Conservation (phyloP, 2,329 filamentous ascomycete species). For the Xylaria multiplex region DNA sequence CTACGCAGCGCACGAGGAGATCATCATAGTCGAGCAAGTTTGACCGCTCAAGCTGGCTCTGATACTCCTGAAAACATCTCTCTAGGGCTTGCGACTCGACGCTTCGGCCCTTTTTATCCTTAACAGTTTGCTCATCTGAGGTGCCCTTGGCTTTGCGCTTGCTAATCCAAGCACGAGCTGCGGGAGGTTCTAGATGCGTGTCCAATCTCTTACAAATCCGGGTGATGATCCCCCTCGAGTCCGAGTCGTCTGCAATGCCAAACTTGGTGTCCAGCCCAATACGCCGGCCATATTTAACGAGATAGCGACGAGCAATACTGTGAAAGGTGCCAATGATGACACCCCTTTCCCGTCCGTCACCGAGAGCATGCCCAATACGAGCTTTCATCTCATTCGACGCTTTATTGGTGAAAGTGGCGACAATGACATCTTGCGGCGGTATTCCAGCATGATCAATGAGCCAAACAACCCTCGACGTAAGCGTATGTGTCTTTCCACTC, state of each 20-base stretch:
- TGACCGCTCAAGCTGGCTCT: conserved; percentile 76
- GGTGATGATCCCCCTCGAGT: conserved; percentile 81
- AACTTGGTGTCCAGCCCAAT: conserved; percentile 87
- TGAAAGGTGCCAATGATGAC: conserved; percentile 94
- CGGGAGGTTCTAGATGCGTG: conserved; percentile 73
- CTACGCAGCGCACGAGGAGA: conserved; percentile 82
- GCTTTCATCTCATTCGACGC: conserved; percentile 93
- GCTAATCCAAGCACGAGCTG: conserved; percentile 80
- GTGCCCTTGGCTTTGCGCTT: conserved; percentile 69
- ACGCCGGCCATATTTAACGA: conserved; percentile 82
- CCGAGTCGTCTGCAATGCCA: conserved; percentile 86
- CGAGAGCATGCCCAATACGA: conserved; percentile 83
- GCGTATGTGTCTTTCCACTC: conserved; percentile 92
- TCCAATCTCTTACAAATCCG: conserved; percentile 82
- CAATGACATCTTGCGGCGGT: conserved; percentile 86
- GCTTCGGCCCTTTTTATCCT: conserved; percentile 56
- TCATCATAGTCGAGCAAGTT: conserved; percentile 96
- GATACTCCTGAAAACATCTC: conserved; percentile 77
- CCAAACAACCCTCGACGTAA: conserved; percentile 92
- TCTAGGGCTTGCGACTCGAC: conserved; percentile 69
- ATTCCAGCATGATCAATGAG: conserved; percentile 77
- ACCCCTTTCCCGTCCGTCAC: conserved; percentile 76
- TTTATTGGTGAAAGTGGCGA: conserved; percentile 97
- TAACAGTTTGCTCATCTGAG: conserved; percentile 51
- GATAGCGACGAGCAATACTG: conserved; percentile 86